Evolutionary conservation across 2,329 filamentous ascomycete species (phyloP), one percentile per base, ranked within the genome.

Genomic region (Exophiala aquamarina): DNA sequence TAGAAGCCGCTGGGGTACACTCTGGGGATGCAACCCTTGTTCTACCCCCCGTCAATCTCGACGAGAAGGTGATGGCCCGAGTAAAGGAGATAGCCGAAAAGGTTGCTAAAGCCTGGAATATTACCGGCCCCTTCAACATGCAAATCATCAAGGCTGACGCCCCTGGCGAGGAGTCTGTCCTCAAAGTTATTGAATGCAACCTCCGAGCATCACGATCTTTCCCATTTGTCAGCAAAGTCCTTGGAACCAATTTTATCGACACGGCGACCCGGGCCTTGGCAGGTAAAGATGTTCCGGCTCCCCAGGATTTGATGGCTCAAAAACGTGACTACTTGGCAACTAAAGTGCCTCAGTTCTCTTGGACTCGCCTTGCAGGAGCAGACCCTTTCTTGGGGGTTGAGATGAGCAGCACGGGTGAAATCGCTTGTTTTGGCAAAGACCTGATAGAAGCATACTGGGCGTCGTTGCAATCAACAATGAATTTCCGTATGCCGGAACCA

Each of bases 91-190:
- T 98, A 61, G 92, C 93, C 13, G 72, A 91, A 70, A 97, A 95
- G 81, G 91, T 98, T 42, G 93, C 93, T 58, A 87, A 93, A 72
- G 93, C 93, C 38, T 96, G 92, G 89, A 90, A 81, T 64, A 97
- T 97, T 69, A 97, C 90, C 15, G 93, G 93, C 45, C 93, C 93
- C 49, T 98, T 97, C 83, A 98, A 98, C 80, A 97, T 98, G 92
- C 93, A 98, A 68, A 95, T 98, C 71, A 97, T 98, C 80, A 95
- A 95, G 76, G 89, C 87, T 28, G 78, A 88, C 10, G 48, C 32
- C 5, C 44, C 50, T 18, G 82, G 86, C 23, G 83, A 88, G 49
- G 85, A 84, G 46, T 80, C 86, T 63, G 77, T 81, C 20, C 81
- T 97, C 57, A 96, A 96, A 78, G 92, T 97, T 63, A 97, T 97